Evolutionary conservation across 148 eudicot genomes (phyloP).

Genomic region (Polygonum maritimum): DNA sequence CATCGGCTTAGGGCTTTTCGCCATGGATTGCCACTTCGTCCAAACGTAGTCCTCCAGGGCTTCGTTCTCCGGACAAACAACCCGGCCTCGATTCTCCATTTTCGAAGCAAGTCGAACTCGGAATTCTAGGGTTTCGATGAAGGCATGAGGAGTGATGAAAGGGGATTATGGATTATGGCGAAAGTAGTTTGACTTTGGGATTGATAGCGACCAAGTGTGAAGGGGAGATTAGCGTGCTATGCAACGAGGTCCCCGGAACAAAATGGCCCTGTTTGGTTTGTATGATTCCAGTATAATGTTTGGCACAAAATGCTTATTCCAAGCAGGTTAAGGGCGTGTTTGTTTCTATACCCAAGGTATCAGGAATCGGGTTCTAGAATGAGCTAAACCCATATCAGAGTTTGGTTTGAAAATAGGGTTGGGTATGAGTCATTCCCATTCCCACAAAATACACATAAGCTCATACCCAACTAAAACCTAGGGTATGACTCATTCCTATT

Average conservation of each 20-base stretch:
- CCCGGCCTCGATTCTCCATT: slow-evolving; percentile 11
- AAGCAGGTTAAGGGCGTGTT: too few relatives aligned
- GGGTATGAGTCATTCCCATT: too few relatives aligned
- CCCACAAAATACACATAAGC: too few relatives aligned
- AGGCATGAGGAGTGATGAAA: not conserved
- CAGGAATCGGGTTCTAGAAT: too few relatives aligned
- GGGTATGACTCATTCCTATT: too few relatives aligned
- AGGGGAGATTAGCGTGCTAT: not conserved
- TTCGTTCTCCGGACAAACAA: slow-evolving; percentile 50
- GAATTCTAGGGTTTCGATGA: not conserved
- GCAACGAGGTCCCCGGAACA: not conserved
- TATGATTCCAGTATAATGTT: too few relatives aligned
- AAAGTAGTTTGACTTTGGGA: not conserved
- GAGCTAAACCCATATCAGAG: too few relatives aligned
- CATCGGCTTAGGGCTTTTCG: slow-evolving; percentile 31
- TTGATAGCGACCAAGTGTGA: not conserved
- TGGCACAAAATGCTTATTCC: too few relatives aligned
- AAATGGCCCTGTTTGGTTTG: too few relatives aligned
- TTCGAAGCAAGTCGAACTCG: not conserved
- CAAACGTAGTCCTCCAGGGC: slow-evolving; percentile 41
- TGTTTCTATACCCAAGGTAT: too few relatives aligned
- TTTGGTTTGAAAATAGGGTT: too few relatives aligned
- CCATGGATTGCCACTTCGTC: slow-evolving; percentile 45
- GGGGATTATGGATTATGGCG: not conserved
- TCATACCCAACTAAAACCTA: too few relatives aligned